Evolutionary conservation across 805 yeast species (phyloP).

Genomic region (Cyberlindnera saturnus): DNA sequence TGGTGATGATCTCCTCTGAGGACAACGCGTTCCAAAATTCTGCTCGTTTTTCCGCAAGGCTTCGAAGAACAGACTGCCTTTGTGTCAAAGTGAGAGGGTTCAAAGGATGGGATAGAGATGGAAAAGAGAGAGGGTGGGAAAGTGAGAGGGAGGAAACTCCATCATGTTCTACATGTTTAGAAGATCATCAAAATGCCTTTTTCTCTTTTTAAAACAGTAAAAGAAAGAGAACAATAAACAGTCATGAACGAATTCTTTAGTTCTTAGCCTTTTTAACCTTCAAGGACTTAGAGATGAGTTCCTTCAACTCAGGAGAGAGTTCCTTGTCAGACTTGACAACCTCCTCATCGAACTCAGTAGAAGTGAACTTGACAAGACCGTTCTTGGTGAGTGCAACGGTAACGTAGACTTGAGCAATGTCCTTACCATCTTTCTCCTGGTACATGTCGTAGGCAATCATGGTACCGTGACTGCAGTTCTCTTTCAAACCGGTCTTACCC

Average conservation of each 20-base stretch:
- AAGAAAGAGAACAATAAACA: background rate
- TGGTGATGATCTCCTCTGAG: too few relatives aligned
- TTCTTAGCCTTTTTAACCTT: constrained; percentile 39
- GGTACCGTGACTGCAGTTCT: constrained; percentile 62
- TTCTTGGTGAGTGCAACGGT: constrained; percentile 71
- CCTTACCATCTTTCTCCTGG: constrained; percentile 61
- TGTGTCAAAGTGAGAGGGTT: too few relatives aligned
- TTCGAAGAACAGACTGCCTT: too few relatives aligned
- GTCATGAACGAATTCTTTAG: constrained; percentile 3
- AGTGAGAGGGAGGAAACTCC: too few relatives aligned
- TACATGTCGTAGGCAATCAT: constrained; percentile 63
- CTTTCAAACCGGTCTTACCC: constrained; percentile 68
- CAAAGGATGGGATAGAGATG: too few relatives aligned
- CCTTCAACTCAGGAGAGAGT: constrained; percentile 41
- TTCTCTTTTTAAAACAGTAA: background rate
- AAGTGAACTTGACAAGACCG: constrained; percentile 61
- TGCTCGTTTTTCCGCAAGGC: too few relatives aligned
- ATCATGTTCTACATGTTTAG: background rate
- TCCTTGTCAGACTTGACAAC: constrained; percentile 51
- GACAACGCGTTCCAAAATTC: too few relatives aligned
- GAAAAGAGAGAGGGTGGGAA: too few relatives aligned
- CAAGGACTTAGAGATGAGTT: constrained; percentile 43
- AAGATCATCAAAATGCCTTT: background rate
- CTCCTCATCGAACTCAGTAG: constrained; percentile 43
- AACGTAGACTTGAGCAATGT: constrained; percentile 65